Evolutionary conservation across 257 asterid species (phyloP), one percentile per base, ranked within the genome.

Genomic region (Ilex aquifolium): DNA sequence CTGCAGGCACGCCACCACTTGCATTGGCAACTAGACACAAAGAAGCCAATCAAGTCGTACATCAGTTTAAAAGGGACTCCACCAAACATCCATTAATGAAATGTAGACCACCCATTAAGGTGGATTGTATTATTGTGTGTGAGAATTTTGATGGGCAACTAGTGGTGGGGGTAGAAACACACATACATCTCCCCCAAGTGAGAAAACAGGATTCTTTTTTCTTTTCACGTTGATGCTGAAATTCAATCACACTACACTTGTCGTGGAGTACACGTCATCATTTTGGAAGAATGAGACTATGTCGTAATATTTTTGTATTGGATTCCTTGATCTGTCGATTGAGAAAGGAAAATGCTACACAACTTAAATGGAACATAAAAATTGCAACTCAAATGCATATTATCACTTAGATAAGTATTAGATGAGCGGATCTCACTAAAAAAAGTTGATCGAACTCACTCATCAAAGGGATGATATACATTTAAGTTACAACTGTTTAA

Each of bases 211-310:
- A 44, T 1, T n/a, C 21, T 9, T 50, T 50, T 14, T 13, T 9
- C n/a, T 50, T 14, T 9, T 1, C 13, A 5, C 21, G 7, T 50
- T n/a, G 48, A 42, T 42, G 48, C 12, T 42, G 48, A 42, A 42
- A 44, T 44, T 21, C 27, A 21, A 21, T 21, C 57, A 48, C 61
- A 31, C 13, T 69, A 39, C 55, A 15, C 21, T 72, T 74, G 55
- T 74, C 74, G 72, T 79, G 79, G 73, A 67, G 63, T 76, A 79
- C 77, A 74, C 80, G 58, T 82, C 75, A 72, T 48, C 66, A 58
- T 57, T 30, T 29, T 61, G 63, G 44, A 60, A 21, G 27, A 21
- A 21, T 21, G 27, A 21, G 27, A 21, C 1, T 21, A 21, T 0
- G 27, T 21, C 27, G 1, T 21, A 21, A 21, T 21, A 21, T 21